These are phyloP conservation scores for Dactylellina cionopaga DNA, from an alignment of 2,329 filamentous ascomycete species.

Conservation along the genomic window DNA sequence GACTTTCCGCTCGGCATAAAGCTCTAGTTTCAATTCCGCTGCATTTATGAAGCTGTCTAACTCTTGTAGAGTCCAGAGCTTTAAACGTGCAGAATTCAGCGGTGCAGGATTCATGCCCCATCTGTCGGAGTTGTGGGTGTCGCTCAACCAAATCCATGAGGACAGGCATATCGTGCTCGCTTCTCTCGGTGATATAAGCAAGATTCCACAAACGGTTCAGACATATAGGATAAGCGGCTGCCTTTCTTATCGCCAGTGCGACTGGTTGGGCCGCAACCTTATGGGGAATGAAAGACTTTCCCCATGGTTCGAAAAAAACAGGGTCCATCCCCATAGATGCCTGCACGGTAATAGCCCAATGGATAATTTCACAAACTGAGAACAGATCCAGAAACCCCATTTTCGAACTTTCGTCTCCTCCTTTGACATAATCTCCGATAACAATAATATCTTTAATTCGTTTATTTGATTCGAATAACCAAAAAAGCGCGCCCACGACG, in stretches of 20 bases:
- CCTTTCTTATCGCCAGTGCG: neutral
- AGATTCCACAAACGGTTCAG: constrained; percentile 20
- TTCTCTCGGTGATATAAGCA: constrained; percentile 14
- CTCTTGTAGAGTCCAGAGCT: constrained; percentile 15
- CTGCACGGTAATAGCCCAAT: neutral
- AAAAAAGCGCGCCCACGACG: no score
- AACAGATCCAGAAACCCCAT: neutral
- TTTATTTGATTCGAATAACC: no score
- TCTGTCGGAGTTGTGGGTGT: constrained; percentile 8
- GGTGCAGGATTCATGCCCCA: constrained; percentile 23
- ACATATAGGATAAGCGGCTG: constrained; percentile 22
- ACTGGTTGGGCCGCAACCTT: constrained; percentile 8
- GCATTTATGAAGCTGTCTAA: constrained; percentile 31
- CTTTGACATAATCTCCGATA: no score
- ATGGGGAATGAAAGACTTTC: neutral
- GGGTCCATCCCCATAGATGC: neutral
- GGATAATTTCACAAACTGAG: neutral
- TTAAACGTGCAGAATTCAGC: constrained; percentile 17
- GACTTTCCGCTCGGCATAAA: neutral
- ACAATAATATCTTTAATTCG: no score
- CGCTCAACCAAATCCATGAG: constrained; percentile 18
- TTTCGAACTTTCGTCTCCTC: no score
- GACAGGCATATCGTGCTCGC: constrained; percentile 23
- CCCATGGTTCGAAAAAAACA: neutral
- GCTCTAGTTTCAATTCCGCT: neutral